Evolutionary conservation across 192 early-diverging fungal genomes (phyloP), one percentile per base, ranked within the genome.

Genomic region (Coemansia sp.): DNA sequence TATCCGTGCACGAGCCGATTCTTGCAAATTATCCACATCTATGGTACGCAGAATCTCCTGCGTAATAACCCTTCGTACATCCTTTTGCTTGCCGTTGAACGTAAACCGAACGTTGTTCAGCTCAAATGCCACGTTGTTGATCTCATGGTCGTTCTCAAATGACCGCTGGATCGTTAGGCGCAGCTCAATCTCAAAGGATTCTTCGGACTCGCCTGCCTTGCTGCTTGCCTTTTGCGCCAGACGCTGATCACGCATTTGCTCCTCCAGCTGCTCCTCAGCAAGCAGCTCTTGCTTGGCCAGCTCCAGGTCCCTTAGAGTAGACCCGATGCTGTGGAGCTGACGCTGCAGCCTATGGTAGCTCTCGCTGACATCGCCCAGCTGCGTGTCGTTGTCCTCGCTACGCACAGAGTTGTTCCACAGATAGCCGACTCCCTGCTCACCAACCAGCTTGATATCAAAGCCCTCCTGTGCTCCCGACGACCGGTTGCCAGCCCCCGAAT

Each of bases 91-190:
- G 14, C 86, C 84, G 68, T 95, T 87, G 46, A 83, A 83, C 17
- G 91, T 84, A 83, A 97, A 85, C 35, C 92, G 88, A 40, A 93
- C 71, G 4, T 87, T 86, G 46, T 89, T 93, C 13, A 97, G 72
- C 75, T 98, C 94, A 9, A 94, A 66, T 6, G 78, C 79, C 9
- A 92, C 81, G 49, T 83, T 84, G 19, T 89, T 86, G 11, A 88
- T 76, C 5, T 69, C 55, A 60, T 93, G 90, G 36, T 80, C 69
- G 42, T 93, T 91, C 17, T 70, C 77, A 51, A 94, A 83, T 7
- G 92, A 90, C 10, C 92, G 80, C 26, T 89, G 84, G 38, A 95
- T 69, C 0, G 91, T 93, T 22, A 90, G 80, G 5, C 77, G 87
- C 10, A 76, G 53, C 60, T 69, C 92, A 19, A 78, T 73, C 43